These are phyloP conservation scores for Bathelium albidoporum DNA, from an alignment of 495 filamentous ascomycete species.

Conservation along the genomic window DNA sequence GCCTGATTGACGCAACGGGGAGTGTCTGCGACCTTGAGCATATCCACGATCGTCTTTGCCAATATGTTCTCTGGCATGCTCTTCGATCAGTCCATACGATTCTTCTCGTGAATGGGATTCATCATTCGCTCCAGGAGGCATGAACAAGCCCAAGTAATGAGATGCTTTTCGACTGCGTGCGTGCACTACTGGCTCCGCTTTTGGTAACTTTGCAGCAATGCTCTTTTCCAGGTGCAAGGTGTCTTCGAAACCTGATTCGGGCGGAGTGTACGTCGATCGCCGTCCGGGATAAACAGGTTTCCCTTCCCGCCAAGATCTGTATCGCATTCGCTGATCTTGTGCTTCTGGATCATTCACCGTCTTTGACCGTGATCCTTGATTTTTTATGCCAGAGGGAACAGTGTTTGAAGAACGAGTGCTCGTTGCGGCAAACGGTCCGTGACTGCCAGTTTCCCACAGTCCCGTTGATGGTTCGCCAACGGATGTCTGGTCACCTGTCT, in stretches of 20 bases:
- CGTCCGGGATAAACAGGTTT: constrained; percentile 15
- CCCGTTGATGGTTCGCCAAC: background rate
- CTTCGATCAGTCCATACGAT: background rate
- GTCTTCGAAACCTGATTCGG: constrained; percentile 9
- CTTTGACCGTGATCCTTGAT: background rate
- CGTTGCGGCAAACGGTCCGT: background rate
- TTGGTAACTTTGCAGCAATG: constrained; percentile 69
- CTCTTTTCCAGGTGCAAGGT: constrained; percentile 58
- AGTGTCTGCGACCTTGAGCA: background rate
- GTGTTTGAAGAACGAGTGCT: background rate
- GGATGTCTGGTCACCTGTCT: background rate
- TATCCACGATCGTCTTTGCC: background rate
- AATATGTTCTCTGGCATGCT: background rate
- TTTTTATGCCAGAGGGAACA: background rate
- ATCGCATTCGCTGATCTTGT: constrained; percentile 22
- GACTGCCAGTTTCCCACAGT: background rate
- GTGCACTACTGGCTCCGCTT: constrained; percentile 56
- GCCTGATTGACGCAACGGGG: background rate
- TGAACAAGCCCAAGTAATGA: constrained; percentile 85
- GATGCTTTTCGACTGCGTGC: constrained; percentile 87
- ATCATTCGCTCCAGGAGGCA: constrained; percentile 60
- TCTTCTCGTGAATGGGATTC: background rate
- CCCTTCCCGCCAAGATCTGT: constrained; percentile 34
- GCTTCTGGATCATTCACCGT: background rate
- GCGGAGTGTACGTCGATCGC: background rate